Evolutionary conservation across 208 protist species (phyloP).

Genomic region (Tritrichomonas musculus): DNA sequence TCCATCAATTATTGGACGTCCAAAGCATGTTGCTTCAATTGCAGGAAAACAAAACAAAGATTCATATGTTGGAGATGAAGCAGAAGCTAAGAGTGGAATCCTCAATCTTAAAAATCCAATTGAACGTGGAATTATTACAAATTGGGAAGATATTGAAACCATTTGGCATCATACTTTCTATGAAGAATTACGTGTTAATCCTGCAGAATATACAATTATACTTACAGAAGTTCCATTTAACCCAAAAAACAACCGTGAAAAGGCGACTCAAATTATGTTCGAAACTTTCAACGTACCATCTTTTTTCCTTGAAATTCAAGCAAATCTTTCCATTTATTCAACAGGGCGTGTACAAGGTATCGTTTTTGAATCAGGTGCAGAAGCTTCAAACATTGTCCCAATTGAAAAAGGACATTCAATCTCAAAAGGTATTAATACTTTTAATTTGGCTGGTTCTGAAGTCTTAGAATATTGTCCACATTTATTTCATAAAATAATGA

Average conservation of each 20-base stretch:
- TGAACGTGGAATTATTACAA: slow-evolving; percentile 75
- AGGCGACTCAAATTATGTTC: slow-evolving; percentile 73
- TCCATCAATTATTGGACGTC: slow-evolving; percentile 37
- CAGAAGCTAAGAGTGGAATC: slow-evolving; percentile 78
- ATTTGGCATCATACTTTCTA: slow-evolving; percentile 95
- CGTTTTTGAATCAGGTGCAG: slow-evolving; percentile 85
- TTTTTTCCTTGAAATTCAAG: slow-evolving; percentile 71
- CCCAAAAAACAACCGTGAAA: slow-evolving; percentile 69
- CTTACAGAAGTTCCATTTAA: slow-evolving; percentile 73
- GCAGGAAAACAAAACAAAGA: slow-evolving; percentile 68
- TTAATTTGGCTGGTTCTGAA: slow-evolving; percentile 63
- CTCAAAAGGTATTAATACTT: slow-evolving; percentile 55
- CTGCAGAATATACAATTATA: slow-evolving; percentile 86
- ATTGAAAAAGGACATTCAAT: slow-evolving; percentile 59
- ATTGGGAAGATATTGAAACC: slow-evolving; percentile 95
- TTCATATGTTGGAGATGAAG: slow-evolving; percentile 78
- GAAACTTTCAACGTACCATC: slow-evolving; percentile 66
- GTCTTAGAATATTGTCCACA: slow-evolving; percentile 61
- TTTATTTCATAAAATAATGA: slow-evolving; percentile 56
- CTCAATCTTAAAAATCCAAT: slow-evolving; percentile 82
- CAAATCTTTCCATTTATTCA: slow-evolving; percentile 82
- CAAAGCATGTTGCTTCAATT: background rate
- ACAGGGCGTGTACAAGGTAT: slow-evolving; percentile 71
- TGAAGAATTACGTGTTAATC: slow-evolving; percentile 87
- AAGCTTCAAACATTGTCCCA: slow-evolving; percentile 82